These are phyloP conservation scores for Boletus fagicola DNA, from an alignment of 768 basidiomycete species.

Conservation along the genomic window DNA sequence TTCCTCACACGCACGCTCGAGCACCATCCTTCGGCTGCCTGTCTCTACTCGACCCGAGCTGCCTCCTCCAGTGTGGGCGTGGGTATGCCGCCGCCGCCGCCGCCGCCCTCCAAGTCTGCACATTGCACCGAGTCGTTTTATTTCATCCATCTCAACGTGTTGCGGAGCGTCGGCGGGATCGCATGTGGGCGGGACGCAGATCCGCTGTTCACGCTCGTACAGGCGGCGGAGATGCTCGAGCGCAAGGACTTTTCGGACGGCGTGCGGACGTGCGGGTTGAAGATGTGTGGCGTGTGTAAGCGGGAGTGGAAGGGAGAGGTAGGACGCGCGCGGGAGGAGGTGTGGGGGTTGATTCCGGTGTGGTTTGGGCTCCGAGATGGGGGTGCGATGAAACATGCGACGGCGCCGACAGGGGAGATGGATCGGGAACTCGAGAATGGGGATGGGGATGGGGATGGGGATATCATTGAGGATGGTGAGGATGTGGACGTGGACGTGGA, in stretches of 20 bases:
- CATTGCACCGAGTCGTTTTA: slow-evolving; percentile 69
- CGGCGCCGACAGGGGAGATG: neutral
- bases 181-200: slow-evolving; percentile 73
- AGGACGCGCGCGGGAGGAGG: slow-evolving; percentile 51
- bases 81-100: neutral
- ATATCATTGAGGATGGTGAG: slow-evolving; percentile 4
- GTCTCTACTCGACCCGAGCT: slow-evolving; percentile 40
- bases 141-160: slow-evolving; percentile 69
- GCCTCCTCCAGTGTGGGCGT: neutral
- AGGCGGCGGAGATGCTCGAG: slow-evolving; percentile 69
- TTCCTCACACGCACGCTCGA: slow-evolving; percentile 52
- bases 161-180: slow-evolving; percentile 70
- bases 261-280: slow-evolving; percentile 48
- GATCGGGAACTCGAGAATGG: neutral
- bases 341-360: slow-evolving; percentile 57
- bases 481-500: slow-evolving; percentile 14
- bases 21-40: slow-evolving; percentile 49
- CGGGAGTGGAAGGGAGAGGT: slow-evolving; percentile 44
- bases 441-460: slow-evolving; percentile 7
- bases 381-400: slow-evolving; percentile 1
- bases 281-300: slow-evolving; percentile 53
- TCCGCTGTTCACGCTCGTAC: slow-evolving; percentile 64
- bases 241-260: slow-evolving; percentile 71
- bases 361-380: slow-evolving; percentile 56
- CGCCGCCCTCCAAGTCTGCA: slow-evolving; percentile 11